These are phyloP conservation scores for Filosporella fistucella DNA, from an alignment of 495 filamentous ascomycete genomes.

Conservation along the genomic window DNA sequence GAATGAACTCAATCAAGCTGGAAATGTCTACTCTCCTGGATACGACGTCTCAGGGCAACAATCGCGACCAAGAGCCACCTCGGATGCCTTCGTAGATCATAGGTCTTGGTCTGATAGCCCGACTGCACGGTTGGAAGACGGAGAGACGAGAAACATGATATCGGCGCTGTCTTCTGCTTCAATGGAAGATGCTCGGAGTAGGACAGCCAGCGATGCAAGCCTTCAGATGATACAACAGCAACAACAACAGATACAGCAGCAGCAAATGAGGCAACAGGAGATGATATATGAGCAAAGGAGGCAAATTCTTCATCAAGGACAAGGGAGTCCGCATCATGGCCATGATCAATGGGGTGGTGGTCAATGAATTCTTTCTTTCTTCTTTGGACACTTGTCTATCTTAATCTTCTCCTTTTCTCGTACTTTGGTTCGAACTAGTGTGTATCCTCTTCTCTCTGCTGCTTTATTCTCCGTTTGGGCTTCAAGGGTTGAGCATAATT, in stretches of 20 bases:
- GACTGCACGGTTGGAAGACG: not conserved
- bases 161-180: constrained; percentile 2
- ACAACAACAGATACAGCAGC: constrained; percentile 2
- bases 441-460: too few relatives aligned
- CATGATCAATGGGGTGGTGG: too few relatives aligned
- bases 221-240: not conserved
- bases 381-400: too few relatives aligned
- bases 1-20: not conserved
- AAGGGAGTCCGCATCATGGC: too few relatives aligned
- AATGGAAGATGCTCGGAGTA: constrained; percentile 10
- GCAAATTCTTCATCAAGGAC: too few relatives aligned
- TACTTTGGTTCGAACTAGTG: too few relatives aligned
- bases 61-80: not conserved
- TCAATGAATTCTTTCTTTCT: too few relatives aligned
- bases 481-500: too few relatives aligned
- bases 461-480: too few relatives aligned
- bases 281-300: too few relatives aligned
- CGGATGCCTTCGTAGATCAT: constrained; percentile 1
- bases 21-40: not conserved
- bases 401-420: too few relatives aligned
- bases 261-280: too few relatives aligned
- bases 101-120: constrained; percentile 10
- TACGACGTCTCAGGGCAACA: not conserved
- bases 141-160: not conserved
- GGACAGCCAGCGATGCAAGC: constrained; percentile 9